Evolutionary conservation across 2,329 filamentous ascomycete species (phyloP).

Genomic region (Tolypocladium sp.): DNA sequence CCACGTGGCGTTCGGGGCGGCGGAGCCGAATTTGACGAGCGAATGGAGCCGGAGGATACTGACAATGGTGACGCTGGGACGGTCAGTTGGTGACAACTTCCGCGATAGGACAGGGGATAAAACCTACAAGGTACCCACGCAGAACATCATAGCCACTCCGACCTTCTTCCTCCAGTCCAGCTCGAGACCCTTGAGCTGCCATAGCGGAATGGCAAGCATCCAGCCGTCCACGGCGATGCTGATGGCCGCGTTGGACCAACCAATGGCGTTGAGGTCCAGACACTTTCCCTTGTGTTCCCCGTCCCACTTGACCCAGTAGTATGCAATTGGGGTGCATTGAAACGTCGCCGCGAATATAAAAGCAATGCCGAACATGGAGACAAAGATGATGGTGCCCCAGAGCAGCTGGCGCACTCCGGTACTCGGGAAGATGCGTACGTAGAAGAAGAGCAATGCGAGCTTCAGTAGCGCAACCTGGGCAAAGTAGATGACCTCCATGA

Average conservation of each 20-base stretch:
- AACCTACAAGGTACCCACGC: constrained; percentile 36
- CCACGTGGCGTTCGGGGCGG: constrained; percentile 24
- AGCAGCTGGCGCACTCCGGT: constrained; percentile 27
- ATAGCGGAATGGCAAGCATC: constrained; percentile 41
- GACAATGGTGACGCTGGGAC: constrained; percentile 25
- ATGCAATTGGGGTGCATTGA: constrained; percentile 40
- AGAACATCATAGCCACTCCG: constrained; percentile 41
- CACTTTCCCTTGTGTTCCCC: constrained; percentile 36
- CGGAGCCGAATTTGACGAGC: constrained; percentile 19
- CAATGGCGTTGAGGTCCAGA: constrained; percentile 36
- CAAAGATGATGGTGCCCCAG: constrained; percentile 31
- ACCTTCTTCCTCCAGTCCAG: constrained; percentile 39
- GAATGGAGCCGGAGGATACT: constrained; percentile 26
- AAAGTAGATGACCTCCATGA: constrained; percentile 37
- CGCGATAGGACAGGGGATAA: not conserved
- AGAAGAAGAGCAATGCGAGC: constrained; percentile 44
- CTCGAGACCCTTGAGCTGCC: constrained; percentile 30
- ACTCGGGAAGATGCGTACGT: constrained; percentile 42
- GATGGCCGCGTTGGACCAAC: constrained; percentile 42
- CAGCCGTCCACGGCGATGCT: constrained; percentile 43
- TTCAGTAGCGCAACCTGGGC: constrained; percentile 35
- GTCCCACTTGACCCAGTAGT: constrained; percentile 46
- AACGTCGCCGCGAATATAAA: constrained; percentile 36
- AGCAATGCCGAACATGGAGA: constrained; percentile 25
- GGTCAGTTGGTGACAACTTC: not conserved